A percentile compares a stretch with the other conserved stretches of the same genome.
Evolutionary conservation across 2,329 filamentous ascomycete species (phyloP).

Genomic region (Septoria linicola): DNA sequence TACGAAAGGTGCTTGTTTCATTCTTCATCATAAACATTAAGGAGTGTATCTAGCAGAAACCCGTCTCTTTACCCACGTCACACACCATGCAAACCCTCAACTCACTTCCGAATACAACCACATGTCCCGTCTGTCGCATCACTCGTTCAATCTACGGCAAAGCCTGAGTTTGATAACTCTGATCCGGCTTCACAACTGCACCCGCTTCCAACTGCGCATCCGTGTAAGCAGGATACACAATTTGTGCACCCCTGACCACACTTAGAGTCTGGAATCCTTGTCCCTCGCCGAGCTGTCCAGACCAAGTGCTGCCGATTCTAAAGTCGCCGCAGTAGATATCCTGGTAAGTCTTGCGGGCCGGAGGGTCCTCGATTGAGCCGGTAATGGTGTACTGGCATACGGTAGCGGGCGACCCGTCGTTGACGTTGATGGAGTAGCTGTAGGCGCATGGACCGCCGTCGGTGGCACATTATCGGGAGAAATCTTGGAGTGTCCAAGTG

Average conservation of each 20-base stretch:
- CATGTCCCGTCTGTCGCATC: background rate
- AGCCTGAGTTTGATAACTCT: background rate
- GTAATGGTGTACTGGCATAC: slow-evolving; percentile 20
- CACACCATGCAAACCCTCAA: background rate
- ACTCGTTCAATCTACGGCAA: background rate
- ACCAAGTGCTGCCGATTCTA: slow-evolving; percentile 22
- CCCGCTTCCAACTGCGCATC: background rate
- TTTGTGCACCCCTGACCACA: slow-evolving; percentile 22
- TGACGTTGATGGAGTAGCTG: slow-evolving; percentile 23
- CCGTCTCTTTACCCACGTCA: background rate
- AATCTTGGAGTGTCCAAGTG: slow-evolving; percentile 24
- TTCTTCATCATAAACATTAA: background rate
- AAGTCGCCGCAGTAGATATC: slow-evolving; percentile 24
- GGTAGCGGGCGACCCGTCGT: slow-evolving; percentile 16
- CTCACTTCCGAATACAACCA: background rate
- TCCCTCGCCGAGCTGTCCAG: slow-evolving; percentile 23
- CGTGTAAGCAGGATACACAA: slow-evolving; percentile 27
- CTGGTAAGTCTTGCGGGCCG: slow-evolving; percentile 20
- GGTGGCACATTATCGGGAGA: slow-evolving; percentile 22
- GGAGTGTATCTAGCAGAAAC: background rate
- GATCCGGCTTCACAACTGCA: background rate
- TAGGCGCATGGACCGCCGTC: slow-evolving; percentile 19
- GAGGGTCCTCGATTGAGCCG: slow-evolving; percentile 16
- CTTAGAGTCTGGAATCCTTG: slow-evolving; percentile 25
- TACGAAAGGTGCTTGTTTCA: no score